A percentile compares a stretch with the other conserved stretches of the same genome.
These are phyloP conservation scores for Rugonectria rugulosa DNA, from an alignment of 2,329 filamentous ascomycete species.

Conservation along the genomic window DNA sequence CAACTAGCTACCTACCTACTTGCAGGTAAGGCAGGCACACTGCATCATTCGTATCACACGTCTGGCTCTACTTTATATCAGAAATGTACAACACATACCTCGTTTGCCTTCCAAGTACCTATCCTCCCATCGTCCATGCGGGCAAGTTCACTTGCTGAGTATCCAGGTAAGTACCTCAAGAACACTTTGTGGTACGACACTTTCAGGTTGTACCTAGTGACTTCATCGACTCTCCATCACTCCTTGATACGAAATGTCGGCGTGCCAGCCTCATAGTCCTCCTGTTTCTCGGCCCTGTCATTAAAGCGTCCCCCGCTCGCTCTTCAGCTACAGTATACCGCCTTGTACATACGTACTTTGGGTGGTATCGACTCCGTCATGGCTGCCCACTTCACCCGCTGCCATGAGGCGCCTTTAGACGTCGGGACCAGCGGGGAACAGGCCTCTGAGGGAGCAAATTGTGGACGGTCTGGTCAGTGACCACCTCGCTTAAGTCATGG, in stretches of 20 bases:
- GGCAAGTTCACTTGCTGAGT: too few relatives aligned
- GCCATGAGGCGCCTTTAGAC: background rate
- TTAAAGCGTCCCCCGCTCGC: background rate
- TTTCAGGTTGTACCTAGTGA: too few relatives aligned
- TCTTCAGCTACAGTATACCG: background rate
- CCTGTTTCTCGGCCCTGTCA: background rate
- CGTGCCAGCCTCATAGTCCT: background rate
- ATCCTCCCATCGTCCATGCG: too few relatives aligned
- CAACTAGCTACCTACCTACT: too few relatives aligned
- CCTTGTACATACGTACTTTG: too few relatives aligned
- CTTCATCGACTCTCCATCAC: background rate
- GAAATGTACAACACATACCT: too few relatives aligned
- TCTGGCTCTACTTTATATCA: too few relatives aligned
- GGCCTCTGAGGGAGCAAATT: conserved; percentile 1
- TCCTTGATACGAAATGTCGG: background rate
- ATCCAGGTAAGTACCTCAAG: too few relatives aligned
- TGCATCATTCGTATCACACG: too few relatives aligned
- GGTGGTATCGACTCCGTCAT: background rate
- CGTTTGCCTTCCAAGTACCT: too few relatives aligned
- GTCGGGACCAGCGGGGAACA: conserved; percentile 8
- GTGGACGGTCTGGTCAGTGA: conserved; percentile 18
- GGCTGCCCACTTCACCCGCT: background rate
- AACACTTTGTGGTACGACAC: too few relatives aligned
- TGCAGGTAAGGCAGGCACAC: too few relatives aligned
- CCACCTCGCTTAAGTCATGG: conserved; percentile 39